phyloP scores from a whole-genome alignment of 1,284 basidiomycete species.

The Marasmius sp. region DNA sequence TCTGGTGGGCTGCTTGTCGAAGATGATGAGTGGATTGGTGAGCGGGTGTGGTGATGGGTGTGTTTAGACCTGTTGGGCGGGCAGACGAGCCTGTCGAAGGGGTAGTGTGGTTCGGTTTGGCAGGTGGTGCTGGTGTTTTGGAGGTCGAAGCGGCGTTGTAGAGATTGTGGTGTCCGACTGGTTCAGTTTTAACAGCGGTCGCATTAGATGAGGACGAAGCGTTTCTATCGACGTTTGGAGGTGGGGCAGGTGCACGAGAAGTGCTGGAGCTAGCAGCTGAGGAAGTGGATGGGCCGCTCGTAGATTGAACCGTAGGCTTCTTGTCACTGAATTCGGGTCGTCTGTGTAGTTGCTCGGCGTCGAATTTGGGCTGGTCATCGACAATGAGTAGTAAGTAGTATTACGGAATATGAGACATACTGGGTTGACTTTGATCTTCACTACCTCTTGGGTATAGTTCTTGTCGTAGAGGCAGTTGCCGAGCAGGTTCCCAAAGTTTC shows the following conservation, averaged over 20 bases:
- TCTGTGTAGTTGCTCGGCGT: constrained; percentile 71
- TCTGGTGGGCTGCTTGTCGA: not conserved
- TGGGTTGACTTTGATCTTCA: constrained; percentile 81
- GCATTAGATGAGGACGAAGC: constrained; percentile 3
- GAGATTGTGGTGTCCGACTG: not conserved
- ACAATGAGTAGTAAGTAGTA: not conserved
- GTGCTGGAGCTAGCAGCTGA: not conserved
- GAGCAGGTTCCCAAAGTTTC: constrained; percentile 92
- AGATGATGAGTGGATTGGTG: not conserved
- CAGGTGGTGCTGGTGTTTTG: constrained; percentile 9
- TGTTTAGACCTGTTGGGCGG: constrained; percentile 16
- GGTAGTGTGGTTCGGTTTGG: constrained; percentile 25
- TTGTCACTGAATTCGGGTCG: constrained; percentile 70
- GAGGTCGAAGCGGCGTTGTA: not conserved
- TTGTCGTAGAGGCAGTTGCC: constrained; percentile 98
- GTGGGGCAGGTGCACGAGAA: not conserved
- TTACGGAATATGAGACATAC: constrained; percentile 47
- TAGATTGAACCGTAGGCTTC: constrained; percentile 24
- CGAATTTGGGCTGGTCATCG: constrained; percentile 67
- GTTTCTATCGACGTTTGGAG: not conserved
- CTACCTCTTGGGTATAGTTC: constrained; percentile 79
- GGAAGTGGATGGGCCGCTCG: constrained; percentile 5
- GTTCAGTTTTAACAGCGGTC: constrained; percentile 3
- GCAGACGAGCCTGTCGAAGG: constrained; percentile 15
- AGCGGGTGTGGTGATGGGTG: constrained; percentile 18